Conservation (phyloP, 176 grass and related monocot species). For the Musa beccarii region DNA sequence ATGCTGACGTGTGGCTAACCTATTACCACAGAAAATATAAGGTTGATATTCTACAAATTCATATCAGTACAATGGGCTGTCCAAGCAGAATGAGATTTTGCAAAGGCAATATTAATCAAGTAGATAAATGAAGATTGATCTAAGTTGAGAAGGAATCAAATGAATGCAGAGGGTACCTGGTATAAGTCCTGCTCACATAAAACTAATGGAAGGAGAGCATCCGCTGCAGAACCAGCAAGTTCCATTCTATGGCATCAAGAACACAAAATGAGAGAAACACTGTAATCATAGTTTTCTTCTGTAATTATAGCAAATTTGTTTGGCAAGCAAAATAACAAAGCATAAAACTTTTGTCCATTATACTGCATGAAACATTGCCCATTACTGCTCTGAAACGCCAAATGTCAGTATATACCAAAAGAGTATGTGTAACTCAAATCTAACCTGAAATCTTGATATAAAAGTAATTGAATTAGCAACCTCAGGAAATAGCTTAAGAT, state of each 20-base stretch:
- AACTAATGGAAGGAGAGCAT: constrained; percentile 84
- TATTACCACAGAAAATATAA: not conserved
- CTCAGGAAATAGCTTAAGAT: constrained; percentile 74
- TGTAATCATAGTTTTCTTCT: not conserved
- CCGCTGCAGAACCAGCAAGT: constrained; percentile 75
- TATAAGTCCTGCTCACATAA: constrained; percentile 81
- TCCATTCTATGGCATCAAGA: constrained; percentile 50
- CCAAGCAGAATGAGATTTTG: not conserved
- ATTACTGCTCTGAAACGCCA: not conserved
- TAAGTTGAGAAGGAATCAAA: not conserved
- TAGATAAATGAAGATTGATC: constrained; percentile 1
- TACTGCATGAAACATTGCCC: not conserved
- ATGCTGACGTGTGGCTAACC: not conserved
- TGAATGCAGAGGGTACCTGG: constrained; percentile 36
- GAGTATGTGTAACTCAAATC: not conserved
- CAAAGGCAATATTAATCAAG: not conserved
- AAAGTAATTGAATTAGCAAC: constrained; percentile 64
- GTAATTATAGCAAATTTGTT: not conserved
- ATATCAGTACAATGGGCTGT: not conserved
- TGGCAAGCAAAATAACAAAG: not conserved
- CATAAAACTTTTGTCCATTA: not conserved
- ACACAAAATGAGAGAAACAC: not conserved
- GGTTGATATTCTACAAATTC: not conserved
- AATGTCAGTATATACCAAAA: not conserved
- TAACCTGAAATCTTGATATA: constrained; percentile 94